These are phyloP conservation scores for Exophiala spinifera DNA, from an alignment of 2,329 filamentous ascomycete genomes.

Conservation along the genomic window DNA sequence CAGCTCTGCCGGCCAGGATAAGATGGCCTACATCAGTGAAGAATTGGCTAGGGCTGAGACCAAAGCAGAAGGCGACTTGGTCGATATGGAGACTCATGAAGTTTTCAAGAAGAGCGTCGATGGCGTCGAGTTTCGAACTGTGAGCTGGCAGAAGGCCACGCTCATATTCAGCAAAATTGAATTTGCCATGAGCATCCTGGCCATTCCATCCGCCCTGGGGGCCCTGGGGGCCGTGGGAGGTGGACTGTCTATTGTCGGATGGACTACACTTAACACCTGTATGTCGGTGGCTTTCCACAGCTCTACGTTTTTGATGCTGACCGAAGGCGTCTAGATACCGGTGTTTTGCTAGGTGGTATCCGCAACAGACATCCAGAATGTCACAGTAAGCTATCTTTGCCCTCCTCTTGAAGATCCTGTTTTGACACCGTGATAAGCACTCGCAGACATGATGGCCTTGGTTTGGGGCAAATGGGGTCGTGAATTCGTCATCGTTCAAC, in stretches of 20 bases:
- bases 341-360: too few species aligned
- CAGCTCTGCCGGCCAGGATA: too few species aligned
- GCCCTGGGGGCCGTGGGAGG: slow-evolving; percentile 47
- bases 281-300: too few species aligned
- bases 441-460: slow-evolving; percentile 48
- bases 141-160: slow-evolving; percentile 52
- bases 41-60: too few species aligned
- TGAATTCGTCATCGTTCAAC: slow-evolving; percentile 42
- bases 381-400: slow-evolving; percentile 36
- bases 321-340: too few species aligned
- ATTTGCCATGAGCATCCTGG: slow-evolving; percentile 48
- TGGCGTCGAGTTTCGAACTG: slow-evolving; percentile 52
- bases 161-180: slow-evolving; percentile 53
- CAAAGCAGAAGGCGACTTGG: too few species aligned
- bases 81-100: slow-evolving; percentile 36
- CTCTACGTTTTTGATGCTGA: too few species aligned
- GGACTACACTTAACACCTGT: slow-evolving; percentile 49
- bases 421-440: too few species aligned
- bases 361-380: slow-evolving; percentile 51
- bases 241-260: slow-evolving; percentile 49
- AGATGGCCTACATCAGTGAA: too few species aligned
- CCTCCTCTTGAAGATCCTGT: too few species aligned
- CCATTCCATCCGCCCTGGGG: slow-evolving; percentile 48
- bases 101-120: slow-evolving; percentile 50
- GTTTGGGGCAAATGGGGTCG: slow-evolving; percentile 33